Evolutionary conservation across 2,329 filamentous ascomycete genomes (phyloP), one percentile per base, ranked within the genome.

Genomic region (Monilinia aucupariae): DNA sequence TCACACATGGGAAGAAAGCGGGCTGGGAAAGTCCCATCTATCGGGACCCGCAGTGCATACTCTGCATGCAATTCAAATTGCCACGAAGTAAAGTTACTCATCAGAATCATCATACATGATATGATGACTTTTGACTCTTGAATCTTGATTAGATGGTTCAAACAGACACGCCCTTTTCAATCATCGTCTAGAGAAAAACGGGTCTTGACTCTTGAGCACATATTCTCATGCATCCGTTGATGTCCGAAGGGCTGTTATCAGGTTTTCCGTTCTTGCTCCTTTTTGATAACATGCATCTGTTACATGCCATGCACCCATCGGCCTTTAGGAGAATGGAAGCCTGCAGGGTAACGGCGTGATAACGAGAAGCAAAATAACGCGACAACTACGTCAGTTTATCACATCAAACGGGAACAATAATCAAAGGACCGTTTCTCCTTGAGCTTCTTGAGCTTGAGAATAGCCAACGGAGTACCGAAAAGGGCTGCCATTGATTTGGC

Each of bases 101-200:
- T 25, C 39, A 45, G 20, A 27, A 56, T 56, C 53, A 56, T 56
- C 27, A 34, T 47, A 45, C 53, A 56, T 56, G n/a, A n/a, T n/a
- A n/a, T n/a, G n/a, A n/a, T n/a, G n/a, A n/a, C n/a, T n/a, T n/a
- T n/a, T n/a, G n/a, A n/a, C n/a, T n/a, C n/a, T n/a, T n/a, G 53
- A 56, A 13, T 30, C 22, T 22, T 34, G 27, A 52, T n/a, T 43
- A 45, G 41, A 45, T 45, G 17, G 4, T n/a, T 45, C 37, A 41
- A 55, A 30, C 13, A 56, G 45, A 32, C 53, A 56, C 10, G 20
- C 45, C 41, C n/a, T 20, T 9, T 25, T 27, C 17, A 30, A 30
- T 32, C 30, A 43, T n/a, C 10, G 13, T 20, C 4, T 22, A 3
- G 25, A 8, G 41, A 47, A 25, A 47, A 47, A 34, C 47, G 53